Evolutionary conservation across 495 filamentous ascomycete genomes (phyloP), one percentile per base, ranked within the genome.

Genomic region (Lichenothelia convexa): DNA sequence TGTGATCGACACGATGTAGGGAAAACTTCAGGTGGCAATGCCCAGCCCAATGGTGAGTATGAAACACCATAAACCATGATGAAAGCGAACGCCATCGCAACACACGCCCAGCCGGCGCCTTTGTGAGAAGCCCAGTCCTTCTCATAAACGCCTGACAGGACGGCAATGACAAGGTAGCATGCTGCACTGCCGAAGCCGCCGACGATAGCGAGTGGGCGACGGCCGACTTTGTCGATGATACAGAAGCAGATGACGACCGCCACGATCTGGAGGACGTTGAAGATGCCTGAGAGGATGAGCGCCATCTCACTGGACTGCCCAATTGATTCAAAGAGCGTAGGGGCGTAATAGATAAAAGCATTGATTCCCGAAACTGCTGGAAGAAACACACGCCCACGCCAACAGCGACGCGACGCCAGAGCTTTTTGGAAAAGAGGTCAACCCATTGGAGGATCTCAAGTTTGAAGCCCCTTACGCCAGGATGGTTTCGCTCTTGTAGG

Each of bases 1-100:
- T 71, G 68, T 3, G 67, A 63, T 21, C 68, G 60, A 19, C 43
- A n/a, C 8, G 34, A 21, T 1, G 31, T 36, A 5, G 47, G 47
- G 35, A 45, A 53, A 20, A 53, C 43, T 35, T 53, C 49, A 3
- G 44, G 26, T 11, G 45, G 47, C 39, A 48, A 30, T 2, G 47
- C 44, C 46, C 45, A 53, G 7, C 50, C 46, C 1, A 48, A 29
- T 5, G 46, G 48, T 1, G 41, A 39, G 39, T 27, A 27, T 7
- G 8, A 8, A 13, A 27, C 24, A 13, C 24, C 24, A 27, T 27
- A 27, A 13, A 27, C 13, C 8, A 27, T 7, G 12, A 35, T 20
- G 33, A 5, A 35, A 7, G 22, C 8, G 33, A 13, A 24, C 5
- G 32, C 18, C 9, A 18, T 21, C 23, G 39, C 49, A 12, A 48